Evolutionary conservation across 163 green algal species (phyloP).

Genomic region (Prototheca cutis): DNA sequence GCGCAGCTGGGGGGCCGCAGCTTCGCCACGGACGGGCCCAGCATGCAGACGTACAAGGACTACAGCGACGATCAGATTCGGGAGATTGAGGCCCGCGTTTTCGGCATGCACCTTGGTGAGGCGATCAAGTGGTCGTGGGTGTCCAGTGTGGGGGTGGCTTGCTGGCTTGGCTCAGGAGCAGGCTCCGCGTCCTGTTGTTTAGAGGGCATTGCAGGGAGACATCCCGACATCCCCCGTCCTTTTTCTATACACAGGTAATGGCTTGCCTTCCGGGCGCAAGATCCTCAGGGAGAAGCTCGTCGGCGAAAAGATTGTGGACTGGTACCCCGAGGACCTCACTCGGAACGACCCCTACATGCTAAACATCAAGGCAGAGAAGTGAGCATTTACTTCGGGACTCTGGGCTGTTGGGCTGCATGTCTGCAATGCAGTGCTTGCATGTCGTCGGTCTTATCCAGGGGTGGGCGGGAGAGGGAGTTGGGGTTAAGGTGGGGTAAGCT

Average conservation of each 20-base stretch:
- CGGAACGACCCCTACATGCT: slow-evolving; percentile 39
- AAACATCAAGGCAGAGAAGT: slow-evolving; percentile 32
- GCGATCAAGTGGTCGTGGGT: background rate
- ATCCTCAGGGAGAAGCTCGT: slow-evolving; percentile 37
- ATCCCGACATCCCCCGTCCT: too few relatives aligned
- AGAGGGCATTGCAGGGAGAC: too few relatives aligned
- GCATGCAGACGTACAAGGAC: too few relatives aligned
- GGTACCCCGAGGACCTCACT: slow-evolving; percentile 26
- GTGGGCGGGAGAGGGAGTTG: too few relatives aligned
- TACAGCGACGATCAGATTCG: background rate
- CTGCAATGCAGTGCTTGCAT: too few relatives aligned
- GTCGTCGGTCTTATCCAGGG: too few relatives aligned
- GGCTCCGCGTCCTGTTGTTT: too few relatives aligned
- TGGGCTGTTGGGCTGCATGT: background rate
- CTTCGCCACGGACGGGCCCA: too few relatives aligned
- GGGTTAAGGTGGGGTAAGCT: too few relatives aligned
- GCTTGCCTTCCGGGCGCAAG: slow-evolving; percentile 45
- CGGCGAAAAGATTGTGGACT: slow-evolving; percentile 31
- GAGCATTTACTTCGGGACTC: background rate
- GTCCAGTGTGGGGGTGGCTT: too few relatives aligned
- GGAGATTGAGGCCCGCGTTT: slow-evolving; percentile 28
- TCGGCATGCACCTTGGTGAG: slow-evolving; percentile 45
- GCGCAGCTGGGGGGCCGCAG: too few relatives aligned
- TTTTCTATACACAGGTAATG: slow-evolving; percentile 39
- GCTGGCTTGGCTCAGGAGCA: too few relatives aligned